phyloP scores from a whole-genome alignment of 1,139 yeast genomes.

The Geotrichum bryndzae region DNA sequence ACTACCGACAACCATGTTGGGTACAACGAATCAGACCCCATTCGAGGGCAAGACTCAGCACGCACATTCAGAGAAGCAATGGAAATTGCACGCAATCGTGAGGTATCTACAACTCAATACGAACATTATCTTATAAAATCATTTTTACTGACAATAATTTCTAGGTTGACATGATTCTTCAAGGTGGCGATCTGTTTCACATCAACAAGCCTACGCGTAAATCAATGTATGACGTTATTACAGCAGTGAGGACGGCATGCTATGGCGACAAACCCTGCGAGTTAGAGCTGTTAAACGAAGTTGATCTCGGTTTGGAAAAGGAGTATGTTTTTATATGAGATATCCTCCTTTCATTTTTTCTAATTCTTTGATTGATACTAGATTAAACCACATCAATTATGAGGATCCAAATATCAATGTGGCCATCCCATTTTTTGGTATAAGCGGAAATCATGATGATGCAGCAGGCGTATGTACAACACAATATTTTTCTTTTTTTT shows the following conservation, averaged over 20 bases:
- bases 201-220: constrained; percentile 83
- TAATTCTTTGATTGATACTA: neutral
- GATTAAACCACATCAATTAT: constrained; percentile 66
- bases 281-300: constrained; percentile 76
- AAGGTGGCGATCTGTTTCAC: constrained; percentile 92
- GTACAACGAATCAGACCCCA: constrained; percentile 80
- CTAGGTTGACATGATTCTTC: constrained; percentile 73
- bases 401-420: constrained; percentile 88
- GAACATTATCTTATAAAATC: neutral
- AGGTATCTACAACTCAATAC: constrained; percentile 35
- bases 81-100: constrained; percentile 59
- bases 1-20: constrained; percentile 98
- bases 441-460: constrained; percentile 96
- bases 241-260: constrained; percentile 63
- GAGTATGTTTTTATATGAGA: constrained; percentile 31
- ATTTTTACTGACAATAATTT: neutral
- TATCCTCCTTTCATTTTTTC: constrained; percentile 21
- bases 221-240: constrained; percentile 77
- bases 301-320: constrained; percentile 51
- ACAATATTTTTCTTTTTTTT: neutral
- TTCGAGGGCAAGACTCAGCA: constrained; percentile 88
- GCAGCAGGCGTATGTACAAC: constrained; percentile 61
- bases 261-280: constrained; percentile 88
- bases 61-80: constrained; percentile 79
- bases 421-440: constrained; percentile 88